Base-by-base conservation (phyloP, 257 asterid genomes). In the Solanum bukasovii region DNA sequence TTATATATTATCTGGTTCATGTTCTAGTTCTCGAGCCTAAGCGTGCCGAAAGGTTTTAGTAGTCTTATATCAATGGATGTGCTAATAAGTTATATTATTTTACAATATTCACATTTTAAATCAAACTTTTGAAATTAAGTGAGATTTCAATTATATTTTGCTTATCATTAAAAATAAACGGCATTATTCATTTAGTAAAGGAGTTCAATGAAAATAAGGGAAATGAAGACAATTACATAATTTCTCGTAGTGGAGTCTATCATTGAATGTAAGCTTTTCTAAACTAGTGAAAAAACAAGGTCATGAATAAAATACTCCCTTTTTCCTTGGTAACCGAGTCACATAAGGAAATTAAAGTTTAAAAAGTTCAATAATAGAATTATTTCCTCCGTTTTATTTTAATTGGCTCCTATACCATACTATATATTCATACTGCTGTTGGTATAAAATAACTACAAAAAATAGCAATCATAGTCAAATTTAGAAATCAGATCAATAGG, bases 1-100 rank as follows among this genome's bases (percentile, higher is more conserved):
- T 6, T 13, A 49, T 13, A 52, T 63, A 63, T 23, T 61, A 63
- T 63, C 11, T 63, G n/a, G 31, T 63, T 23, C 3, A n/a, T n/a
- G 71, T 1, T 63, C 7, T 63, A 9, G 14, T n/a, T 1, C 0
- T n/a, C 3, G 0, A 10, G 14, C 7, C 31, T 3, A 23, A 14
- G 10, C 9, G 1, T 25, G 16, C 3, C 0, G 2, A 11, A n/a
- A 4, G 16, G 72, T 65, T n/a, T 65, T 10, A 65, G 33, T n/a
- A 25, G 72, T n/a, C 20, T 67, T 40, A 40, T 9, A 40, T 12
- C 9, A 29, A 27, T 67, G 16, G 4, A 67, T 67, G 18, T 23
- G 70, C 5, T 61, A 18, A 56, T 20, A 56, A 56, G 4, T 56
- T 56, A 23, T 23, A 61, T 61, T 61, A 3, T 23, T 10, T 23